Evolutionary conservation across 306 rosid genomes (phyloP), one percentile per base, ranked within the genome.

Genomic region (Mimosa pudica): DNA sequence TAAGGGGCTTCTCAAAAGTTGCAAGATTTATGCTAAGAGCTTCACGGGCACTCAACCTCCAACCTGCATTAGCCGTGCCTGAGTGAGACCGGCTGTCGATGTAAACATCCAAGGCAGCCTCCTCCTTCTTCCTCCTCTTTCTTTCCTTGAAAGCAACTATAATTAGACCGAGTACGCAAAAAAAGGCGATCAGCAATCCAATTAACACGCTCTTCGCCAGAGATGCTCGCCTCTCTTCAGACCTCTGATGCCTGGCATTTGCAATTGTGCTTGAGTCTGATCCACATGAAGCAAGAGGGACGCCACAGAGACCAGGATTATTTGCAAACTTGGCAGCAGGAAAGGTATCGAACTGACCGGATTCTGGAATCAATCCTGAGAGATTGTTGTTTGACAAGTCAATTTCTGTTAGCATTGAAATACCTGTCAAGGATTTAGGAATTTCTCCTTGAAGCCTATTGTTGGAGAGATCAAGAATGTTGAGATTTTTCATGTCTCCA

Each of bases 401-500:
- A 78, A 88, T 85, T 65, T 90, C 92, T 12, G 71, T 82, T 14
- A 90, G 83, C 86, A 84, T 18, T 24, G 94, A 75, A 44, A 88
- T 88, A 63, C 81, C 77, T 30, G 86, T 79, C 79, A 90, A 47
- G 32, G 89, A 5, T 55, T 44, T 86, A 12, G 94, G 94, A 62
- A 90, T 90, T 16, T 70, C 69, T 70, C 94, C 94, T 30, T 61
- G 83, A 74, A 90, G 89, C 81, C 78, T 75, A 65, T 90, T 90
- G 82, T 86, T 76, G 32, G 94, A 90, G 75, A 90, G 89, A 80
- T 88, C 94, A 77, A 90, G 92, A 84, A 90, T 90, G 90, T 88
- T 90, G 2, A 90, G 83, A 32, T 38, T 74, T 41, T 24, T 80
- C 77, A 86, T 52, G 51, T 51, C 74, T 20, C 94, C 94, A 17